Evolutionary conservation across 257 asterid species (phyloP).

Genomic region (Agastache rugosa): DNA sequence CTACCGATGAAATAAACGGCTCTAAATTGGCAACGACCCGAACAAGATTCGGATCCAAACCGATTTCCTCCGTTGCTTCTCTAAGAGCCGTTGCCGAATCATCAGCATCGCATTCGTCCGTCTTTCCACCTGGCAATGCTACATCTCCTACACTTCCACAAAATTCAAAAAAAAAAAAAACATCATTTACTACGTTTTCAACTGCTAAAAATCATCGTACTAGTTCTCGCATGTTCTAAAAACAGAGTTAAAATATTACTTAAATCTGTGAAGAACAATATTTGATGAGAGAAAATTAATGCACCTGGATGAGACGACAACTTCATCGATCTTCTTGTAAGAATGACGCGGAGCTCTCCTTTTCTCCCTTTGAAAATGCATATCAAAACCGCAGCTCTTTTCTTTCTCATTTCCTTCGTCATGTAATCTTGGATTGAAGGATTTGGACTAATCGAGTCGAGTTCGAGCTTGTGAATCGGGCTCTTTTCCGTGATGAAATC

Average conservation of each 20-base stretch:
- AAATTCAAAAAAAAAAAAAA: not conserved
- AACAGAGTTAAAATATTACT: too few species aligned
- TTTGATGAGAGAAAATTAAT: not conserved
- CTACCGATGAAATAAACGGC: slow-evolving; percentile 61
- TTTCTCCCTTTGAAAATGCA: slow-evolving; percentile 56
- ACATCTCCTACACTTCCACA: slow-evolving; percentile 51
- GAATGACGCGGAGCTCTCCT: slow-evolving; percentile 60
- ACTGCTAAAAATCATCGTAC: not conserved
- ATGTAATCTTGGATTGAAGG: slow-evolving; percentile 11
- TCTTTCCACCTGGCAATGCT: slow-evolving; percentile 67
- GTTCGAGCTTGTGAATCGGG: slow-evolving; percentile 19
- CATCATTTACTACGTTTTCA: not conserved
- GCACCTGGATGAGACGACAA: slow-evolving; percentile 69
- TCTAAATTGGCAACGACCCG: slow-evolving; percentile 57
- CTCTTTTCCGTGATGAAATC: slow-evolving; percentile 18
- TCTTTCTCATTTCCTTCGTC: slow-evolving; percentile 37
- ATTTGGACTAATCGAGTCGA: slow-evolving; percentile 12
- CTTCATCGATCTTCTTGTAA: slow-evolving; percentile 64
- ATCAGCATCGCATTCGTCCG: slow-evolving; percentile 57
- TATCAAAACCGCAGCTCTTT: slow-evolving; percentile 65
- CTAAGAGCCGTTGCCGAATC: slow-evolving; percentile 65
- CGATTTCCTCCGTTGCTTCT: slow-evolving; percentile 72
- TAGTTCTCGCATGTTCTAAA: not conserved
- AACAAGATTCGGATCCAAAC: slow-evolving; percentile 54
- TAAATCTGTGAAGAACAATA: not conserved